Base-by-base conservation (phyloP, 2,329 filamentous ascomycete species). In the Claviceps capensis region DNA sequence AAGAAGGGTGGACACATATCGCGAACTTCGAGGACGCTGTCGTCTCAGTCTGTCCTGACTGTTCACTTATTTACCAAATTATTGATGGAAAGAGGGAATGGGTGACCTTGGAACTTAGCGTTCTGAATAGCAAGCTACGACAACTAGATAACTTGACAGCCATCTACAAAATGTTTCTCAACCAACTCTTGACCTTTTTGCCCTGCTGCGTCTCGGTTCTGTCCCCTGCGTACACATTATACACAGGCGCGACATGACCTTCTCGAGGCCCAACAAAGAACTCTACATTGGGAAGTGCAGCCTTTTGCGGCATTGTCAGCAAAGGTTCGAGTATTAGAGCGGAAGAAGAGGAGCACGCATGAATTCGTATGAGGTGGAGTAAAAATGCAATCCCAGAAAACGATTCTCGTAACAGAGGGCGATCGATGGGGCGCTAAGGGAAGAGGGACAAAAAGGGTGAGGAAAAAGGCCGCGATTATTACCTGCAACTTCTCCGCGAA, bases 181-280 rank as follows among this genome's bases (percentile, higher is more conserved):
- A 46, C 58, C 58, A 60, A 8, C 49, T 34, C 48, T 60, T 60
- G 19, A 60, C 34, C 50, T 54, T 59, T 47, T 52, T 56, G 7
- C 57, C 58, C 43, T 60, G 58, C 22, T 53, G 48, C 5, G 57
- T 60, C 51, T 60, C 58, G 4, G 51, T 55, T 2, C 49, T 54
- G 37, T 57, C 54, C 9, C 55, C 55, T 3, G 56, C 56, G n/a
- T 54, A 55, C 5, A 59, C 38, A 40, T 60, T 60, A 34, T 55
- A 59, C 2, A 60, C 52, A 1, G 57, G 57, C 36, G 58, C 58
- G 9, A 60, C 58, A 26, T 60, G 58, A 13, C 56, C 55, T 34
- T 60, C 58, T 2, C 57, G 26, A 14, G 45, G 51, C 2, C 56
- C 58, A 4, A 58, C 40, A 19, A 60, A 60, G 1, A 60, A 22